Conservation (phyloP, 2,329 filamentous ascomycete genomes). For the Stromatinia cepivora region DNA sequence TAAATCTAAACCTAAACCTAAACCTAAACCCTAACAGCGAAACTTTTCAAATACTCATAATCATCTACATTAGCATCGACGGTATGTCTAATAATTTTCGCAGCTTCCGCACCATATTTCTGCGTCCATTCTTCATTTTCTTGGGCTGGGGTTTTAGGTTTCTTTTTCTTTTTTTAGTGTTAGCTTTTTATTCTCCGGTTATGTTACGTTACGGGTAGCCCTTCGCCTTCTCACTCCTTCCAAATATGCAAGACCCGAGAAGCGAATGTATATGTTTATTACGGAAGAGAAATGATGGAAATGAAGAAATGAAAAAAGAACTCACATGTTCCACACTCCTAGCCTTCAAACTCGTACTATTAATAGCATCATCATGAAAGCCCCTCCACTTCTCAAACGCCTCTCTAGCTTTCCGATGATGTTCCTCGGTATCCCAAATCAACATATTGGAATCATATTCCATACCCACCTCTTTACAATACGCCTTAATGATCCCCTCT, state of each 20-base stretch:
- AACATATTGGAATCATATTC: constrained; percentile 78
- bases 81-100: constrained; percentile 66
- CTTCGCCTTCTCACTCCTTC: background rate
- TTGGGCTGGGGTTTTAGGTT: constrained; percentile 62
- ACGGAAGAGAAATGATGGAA: background rate
- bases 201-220: too few species aligned
- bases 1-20: background rate
- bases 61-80: constrained; percentile 71
- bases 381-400: constrained; percentile 97
- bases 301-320: constrained; percentile 23
- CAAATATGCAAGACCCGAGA: background rate
- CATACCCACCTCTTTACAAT: constrained; percentile 79
- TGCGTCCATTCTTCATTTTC: constrained; percentile 71
- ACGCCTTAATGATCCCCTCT: constrained; percentile 70
- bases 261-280: too few species aligned
- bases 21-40: constrained; percentile 61
- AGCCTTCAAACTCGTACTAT: constrained; percentile 74
- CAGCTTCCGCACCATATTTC: constrained; percentile 72
- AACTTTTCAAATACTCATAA: constrained; percentile 81
- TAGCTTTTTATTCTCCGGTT: background rate
- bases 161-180: constrained; percentile 47
- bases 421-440: constrained; percentile 75
- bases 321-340: constrained; percentile 63
- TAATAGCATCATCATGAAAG: constrained; percentile 92
- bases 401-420: constrained; percentile 65